A percentile compares a stretch with the other conserved stretches of the same genome.
phyloP scores from a whole-genome alignment of 257 asterid species.

The Nicotiana paniculata region DNA sequence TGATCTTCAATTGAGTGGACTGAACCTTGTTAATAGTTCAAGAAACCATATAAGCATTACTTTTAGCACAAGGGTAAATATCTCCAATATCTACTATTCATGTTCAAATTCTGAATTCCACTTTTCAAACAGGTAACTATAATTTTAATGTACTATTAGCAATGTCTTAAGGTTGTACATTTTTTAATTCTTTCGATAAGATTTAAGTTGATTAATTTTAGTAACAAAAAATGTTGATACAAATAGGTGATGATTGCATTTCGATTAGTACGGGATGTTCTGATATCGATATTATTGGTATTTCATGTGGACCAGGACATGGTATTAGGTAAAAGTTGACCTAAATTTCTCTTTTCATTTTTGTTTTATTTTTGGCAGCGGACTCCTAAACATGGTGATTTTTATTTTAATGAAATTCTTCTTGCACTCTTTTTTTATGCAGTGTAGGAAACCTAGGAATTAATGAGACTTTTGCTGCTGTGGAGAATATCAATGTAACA shows the following conservation, averaged over 20 bases:
- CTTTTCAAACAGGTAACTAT: background rate
- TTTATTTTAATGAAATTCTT: too few species aligned
- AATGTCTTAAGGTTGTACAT: background rate
- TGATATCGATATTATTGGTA: slow-evolving; percentile 25
- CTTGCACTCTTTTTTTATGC: background rate
- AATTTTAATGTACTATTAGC: too few species aligned
- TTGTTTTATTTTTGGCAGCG: background rate
- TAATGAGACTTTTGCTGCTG: slow-evolving; percentile 25
- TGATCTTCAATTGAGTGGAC: slow-evolving; percentile 25
- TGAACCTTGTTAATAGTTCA: slow-evolving; percentile 38
- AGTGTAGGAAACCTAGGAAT: slow-evolving; percentile 51
- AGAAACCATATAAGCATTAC: slow-evolving; percentile 34
- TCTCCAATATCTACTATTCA: slow-evolving; percentile 26
- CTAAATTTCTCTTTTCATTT: background rate
- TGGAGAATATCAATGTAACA: slow-evolving; percentile 26
- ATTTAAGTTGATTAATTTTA: background rate
- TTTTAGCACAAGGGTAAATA: slow-evolving; percentile 16
- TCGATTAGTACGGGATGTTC: slow-evolving; percentile 45
- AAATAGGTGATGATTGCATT: slow-evolving; percentile 48
- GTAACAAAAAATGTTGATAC: too few species aligned
- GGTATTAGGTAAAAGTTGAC: slow-evolving; percentile 39
- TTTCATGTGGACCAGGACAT: slow-evolving; percentile 54
- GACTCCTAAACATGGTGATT: too few species aligned
- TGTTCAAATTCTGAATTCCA: slow-evolving; percentile 15
- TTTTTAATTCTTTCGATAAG: background rate